These are phyloP conservation scores for Paraurostyla sp. DNA, from an alignment of 73 alveolate genomes.

Conservation along the genomic window DNA sequence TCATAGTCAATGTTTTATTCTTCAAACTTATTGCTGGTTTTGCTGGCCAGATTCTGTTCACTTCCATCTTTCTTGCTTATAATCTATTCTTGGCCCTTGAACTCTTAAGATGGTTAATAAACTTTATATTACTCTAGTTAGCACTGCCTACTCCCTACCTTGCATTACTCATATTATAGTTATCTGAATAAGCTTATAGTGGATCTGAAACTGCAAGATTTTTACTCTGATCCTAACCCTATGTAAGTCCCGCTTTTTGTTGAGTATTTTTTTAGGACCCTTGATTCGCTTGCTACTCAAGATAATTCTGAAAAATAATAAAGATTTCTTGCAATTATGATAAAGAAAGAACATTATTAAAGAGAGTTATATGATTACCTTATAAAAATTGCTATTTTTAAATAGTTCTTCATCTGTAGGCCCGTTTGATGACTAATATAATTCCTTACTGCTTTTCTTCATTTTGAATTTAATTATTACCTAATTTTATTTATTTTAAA, in stretches of 20 bases:
- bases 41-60: background rate
- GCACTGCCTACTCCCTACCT: background rate
- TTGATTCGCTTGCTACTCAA: too few relatives aligned
- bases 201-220: too few relatives aligned
- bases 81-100: background rate
- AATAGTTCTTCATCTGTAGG: constrained; percentile 3
- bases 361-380: background rate
- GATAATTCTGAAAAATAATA: background rate
- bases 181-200: too few relatives aligned
- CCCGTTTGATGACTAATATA: background rate
- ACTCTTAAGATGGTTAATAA: background rate
- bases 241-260: too few relatives aligned
- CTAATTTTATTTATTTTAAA: too few relatives aligned
- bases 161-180: too few relatives aligned
- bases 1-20: background rate
- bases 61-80: background rate
- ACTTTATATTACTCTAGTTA: background rate
- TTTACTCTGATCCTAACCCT: too few relatives aligned
- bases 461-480: too few relatives aligned
- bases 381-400: background rate
- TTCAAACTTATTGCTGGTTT: background rate
- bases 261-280: too few relatives aligned
- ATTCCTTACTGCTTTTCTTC: too few relatives aligned
- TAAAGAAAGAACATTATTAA: background rate
- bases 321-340: background rate